These are phyloP conservation scores for Aspergillus biplanus DNA, from an alignment of 495 filamentous ascomycete species.

Conservation along the genomic window DNA sequence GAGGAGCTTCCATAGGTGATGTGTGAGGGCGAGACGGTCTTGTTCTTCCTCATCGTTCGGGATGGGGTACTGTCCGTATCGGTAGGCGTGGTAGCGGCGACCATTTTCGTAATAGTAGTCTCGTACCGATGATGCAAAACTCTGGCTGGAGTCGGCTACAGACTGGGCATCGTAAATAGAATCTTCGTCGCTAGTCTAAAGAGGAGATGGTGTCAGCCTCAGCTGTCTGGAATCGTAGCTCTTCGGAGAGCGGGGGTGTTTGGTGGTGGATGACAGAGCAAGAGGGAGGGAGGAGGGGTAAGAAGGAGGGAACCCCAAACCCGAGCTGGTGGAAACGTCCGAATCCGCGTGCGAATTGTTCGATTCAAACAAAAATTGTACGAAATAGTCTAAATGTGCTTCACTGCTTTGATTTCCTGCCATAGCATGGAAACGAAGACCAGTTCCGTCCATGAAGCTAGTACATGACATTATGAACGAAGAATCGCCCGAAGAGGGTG, in stretches of 20 bases:
- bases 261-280: neutral
- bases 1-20: conserved; percentile 59
- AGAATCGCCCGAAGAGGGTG: neutral
- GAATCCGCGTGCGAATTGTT: neutral
- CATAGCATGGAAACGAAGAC: neutral
- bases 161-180: conserved; percentile 42
- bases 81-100: conserved; percentile 64
- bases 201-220: conserved; percentile 1
- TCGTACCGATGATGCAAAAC: conserved; percentile 49
- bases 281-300: conserved; percentile 1
- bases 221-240: neutral
- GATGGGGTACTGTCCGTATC: conserved; percentile 57
- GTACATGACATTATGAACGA: neutral
- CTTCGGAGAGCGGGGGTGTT: neutral
- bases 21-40: conserved; percentile 70
- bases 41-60: conserved; percentile 65
- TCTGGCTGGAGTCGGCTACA: conserved; percentile 44
- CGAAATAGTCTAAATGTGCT: neutral
- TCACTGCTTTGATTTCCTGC: neutral
- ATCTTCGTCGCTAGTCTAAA: conserved; percentile 49
- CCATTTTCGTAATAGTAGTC: conserved; percentile 62
- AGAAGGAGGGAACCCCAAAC: neutral
- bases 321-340: neutral
- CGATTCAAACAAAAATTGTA: neutral
- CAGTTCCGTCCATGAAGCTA: conserved; percentile 1